These are phyloP conservation scores for Penicillium argentinense DNA, from an alignment of 495 filamentous ascomycete genomes.

Conservation along the genomic window DNA sequence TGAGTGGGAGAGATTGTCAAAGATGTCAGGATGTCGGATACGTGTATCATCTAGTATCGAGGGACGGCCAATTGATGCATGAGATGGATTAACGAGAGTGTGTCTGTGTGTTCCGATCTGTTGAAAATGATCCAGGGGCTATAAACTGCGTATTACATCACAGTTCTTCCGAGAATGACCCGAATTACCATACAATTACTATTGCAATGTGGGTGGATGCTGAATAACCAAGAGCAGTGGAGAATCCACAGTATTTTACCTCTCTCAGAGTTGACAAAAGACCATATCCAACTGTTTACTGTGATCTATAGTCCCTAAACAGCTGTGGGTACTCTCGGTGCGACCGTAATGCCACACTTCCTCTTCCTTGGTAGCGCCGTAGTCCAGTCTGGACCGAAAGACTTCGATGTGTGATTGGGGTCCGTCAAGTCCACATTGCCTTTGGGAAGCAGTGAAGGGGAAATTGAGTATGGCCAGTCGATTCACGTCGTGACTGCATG, in stretches of 20 bases:
- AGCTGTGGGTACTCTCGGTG: slow-evolving; percentile 89
- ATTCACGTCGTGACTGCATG: slow-evolving; percentile 68
- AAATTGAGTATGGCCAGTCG: slow-evolving; percentile 71
- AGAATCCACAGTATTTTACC: too few species aligned
- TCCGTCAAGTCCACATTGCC: slow-evolving; percentile 45
- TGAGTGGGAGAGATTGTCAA: slow-evolving; percentile 38
- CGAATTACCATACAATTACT: too few species aligned
- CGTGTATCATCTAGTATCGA: too few species aligned
- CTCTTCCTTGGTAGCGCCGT: slow-evolving; percentile 85
- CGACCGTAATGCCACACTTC: slow-evolving; percentile 92
- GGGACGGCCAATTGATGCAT: too few species aligned
- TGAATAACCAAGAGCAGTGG: too few species aligned
- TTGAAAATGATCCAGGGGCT: too few species aligned
- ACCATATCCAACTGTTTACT: not conserved
- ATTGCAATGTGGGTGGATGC: too few species aligned
- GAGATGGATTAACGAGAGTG: too few species aligned
- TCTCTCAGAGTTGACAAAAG: too few species aligned
- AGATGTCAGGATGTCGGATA: too few species aligned
- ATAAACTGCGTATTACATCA: slow-evolving; percentile 2
- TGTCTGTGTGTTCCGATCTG: too few species aligned
- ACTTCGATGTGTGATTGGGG: slow-evolving; percentile 67
- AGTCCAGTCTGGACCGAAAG: slow-evolving; percentile 75
- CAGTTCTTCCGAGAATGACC: not conserved
- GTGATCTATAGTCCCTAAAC: slow-evolving; percentile 64
- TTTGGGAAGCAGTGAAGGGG: slow-evolving; percentile 42